Base-by-base conservation (phyloP, 2,329 filamentous ascomycete species). In the Aspergillus arachidicola region DNA sequence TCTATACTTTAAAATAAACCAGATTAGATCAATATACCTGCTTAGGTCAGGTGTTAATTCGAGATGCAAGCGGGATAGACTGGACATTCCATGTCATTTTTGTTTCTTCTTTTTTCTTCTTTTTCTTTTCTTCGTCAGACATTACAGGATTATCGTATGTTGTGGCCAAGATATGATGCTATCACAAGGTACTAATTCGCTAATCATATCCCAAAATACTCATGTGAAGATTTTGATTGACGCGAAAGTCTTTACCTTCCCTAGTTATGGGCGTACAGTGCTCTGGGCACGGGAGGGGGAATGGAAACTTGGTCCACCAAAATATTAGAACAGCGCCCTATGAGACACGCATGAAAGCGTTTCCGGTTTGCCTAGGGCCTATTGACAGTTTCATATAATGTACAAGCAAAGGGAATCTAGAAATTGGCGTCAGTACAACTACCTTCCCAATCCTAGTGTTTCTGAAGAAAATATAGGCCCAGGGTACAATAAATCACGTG, bases 11-110 rank as follows among this genome's bases (percentile, higher is more conserved):
- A 41, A 36, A 16, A 36, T 3, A n/a, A 41, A 10, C 9, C 38
- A n/a, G 38, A 19, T n/a, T n/a, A n/a, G 16, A n/a, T 41, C 1
- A 41, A 41, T n/a, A 41, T n/a, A 41, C 16, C 7, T 41, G 38
- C 38, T n/a, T n/a, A 19, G 3, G 9, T 10, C 16, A 9, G 16
- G 38, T 41, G 6, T 7, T 41, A 10, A 6, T 9, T 41, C 3
- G 19, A 4, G 16, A 2, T n/a, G 7, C 19, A 14, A 36, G 16
- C 5, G 0, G 7, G 7, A 41, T 1, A 19, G 38, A n/a, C 3
- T 41, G 0, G 14, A 2, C 6, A n/a, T n/a, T n/a, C 16, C 6
- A 4, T n/a, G 6, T n/a, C 1, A 0, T 2, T 41, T 41, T 6
- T 19, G 1, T 41, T 19, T 41, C 16, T n/a, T n/a, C 1, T 23